These are phyloP conservation scores for maize (Zea mays) DNA, from an alignment of 176 grass and related monocot species.

Conservation along the genomic window DNA sequence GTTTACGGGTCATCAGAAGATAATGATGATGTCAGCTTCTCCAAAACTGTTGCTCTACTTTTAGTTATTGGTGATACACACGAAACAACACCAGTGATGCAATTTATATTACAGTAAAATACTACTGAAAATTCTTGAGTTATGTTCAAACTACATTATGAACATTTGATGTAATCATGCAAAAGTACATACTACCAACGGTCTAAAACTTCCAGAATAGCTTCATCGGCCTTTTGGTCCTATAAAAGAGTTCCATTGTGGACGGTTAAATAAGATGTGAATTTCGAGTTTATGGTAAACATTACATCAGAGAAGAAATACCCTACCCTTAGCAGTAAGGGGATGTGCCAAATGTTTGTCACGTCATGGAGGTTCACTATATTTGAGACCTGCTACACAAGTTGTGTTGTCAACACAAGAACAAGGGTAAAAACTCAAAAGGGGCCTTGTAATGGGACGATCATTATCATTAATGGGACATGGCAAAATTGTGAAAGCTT, in stretches of 20 bases:
- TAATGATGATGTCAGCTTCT: conserved; percentile 31
- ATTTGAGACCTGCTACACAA: conserved; percentile 59
- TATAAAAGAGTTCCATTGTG: conserved; percentile 39
- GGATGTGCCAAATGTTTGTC: conserved; percentile 96
- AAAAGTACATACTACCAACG: conserved; percentile 59
- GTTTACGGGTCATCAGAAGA: conserved; percentile 25
- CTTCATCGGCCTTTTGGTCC: conserved; percentile 97
- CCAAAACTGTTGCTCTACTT: neutral
- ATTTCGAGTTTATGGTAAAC: conserved; percentile 20
- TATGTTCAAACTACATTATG: neutral
- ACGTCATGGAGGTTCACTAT: conserved; percentile 87
- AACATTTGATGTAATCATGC: conserved; percentile 8
- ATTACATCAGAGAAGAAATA: conserved; percentile 30
- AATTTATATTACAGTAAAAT: conserved; percentile 22
- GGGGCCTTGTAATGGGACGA: neutral
- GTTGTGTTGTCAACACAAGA: conserved; percentile 19
- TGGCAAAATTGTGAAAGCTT: conserved; percentile 54
- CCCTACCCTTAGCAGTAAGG: conserved; percentile 81
- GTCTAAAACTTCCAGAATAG: conserved; percentile 82
- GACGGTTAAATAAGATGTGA: conserved; percentile 32
- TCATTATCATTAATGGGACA: conserved; percentile 61
- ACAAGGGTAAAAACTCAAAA: conserved; percentile 30
- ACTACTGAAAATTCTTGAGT: no score
- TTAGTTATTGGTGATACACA: neutral
- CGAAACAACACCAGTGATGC: conserved; percentile 10